Percentiles rank a stretch among this genome's conserved stretches.
phyloP scores from a whole-genome alignment of 257 asterid genomes.

The Leptodermis oblonga region DNA sequence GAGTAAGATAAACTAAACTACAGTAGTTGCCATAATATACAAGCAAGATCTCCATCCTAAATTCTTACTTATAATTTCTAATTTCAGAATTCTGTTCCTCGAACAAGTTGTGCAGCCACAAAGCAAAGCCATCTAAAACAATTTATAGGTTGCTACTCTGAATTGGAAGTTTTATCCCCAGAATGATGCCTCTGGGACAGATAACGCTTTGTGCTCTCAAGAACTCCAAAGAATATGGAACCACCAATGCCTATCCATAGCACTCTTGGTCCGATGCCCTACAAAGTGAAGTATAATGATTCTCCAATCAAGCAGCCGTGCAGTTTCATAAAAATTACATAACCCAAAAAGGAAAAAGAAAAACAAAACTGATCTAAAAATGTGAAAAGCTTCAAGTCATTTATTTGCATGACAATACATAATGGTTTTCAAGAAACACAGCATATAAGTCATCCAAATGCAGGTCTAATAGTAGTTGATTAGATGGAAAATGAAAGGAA shows the following conservation, averaged over 20 bases:
- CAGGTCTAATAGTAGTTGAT: neutral
- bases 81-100: neutral
- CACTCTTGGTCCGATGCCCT: constrained; percentile 98
- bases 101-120: neutral
- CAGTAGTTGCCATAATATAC: neutral
- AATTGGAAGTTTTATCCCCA: constrained; percentile 18
- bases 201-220: constrained; percentile 68
- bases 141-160: constrained; percentile 19
- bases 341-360: neutral
- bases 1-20: no score
- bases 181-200: constrained; percentile 60
- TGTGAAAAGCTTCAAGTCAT: neutral
- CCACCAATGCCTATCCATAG: constrained; percentile 99
- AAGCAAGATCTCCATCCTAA: neutral
- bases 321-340: neutral
- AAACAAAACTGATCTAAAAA: neutral
- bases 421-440: neutral
- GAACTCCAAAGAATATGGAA: constrained; percentile 92
- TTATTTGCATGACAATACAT: no score
- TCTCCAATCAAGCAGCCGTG: neutral
- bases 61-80: neutral
- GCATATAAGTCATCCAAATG: neutral
- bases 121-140: neutral
- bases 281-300: neutral
- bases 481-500: neutral